Percentiles rank a stretch among this genome's conserved stretches.
Conservation (phyloP, 78 protist species). For the Anaeramoeba ignava region DNA sequence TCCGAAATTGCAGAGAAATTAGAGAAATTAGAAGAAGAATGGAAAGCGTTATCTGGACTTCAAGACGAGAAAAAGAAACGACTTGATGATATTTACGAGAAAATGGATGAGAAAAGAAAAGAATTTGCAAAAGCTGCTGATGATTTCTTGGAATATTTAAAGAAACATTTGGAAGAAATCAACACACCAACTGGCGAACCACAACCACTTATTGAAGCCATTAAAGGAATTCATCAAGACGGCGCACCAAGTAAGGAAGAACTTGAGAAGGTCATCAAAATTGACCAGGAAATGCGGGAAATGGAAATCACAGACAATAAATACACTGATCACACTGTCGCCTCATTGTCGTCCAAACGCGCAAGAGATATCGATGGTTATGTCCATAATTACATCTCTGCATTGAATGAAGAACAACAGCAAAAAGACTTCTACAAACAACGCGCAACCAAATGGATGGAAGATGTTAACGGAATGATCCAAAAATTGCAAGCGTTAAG, state of each 20-base stretch:
- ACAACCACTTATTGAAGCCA: not conserved
- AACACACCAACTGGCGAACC: not conserved
- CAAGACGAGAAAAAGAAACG: too few species aligned
- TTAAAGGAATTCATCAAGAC: not conserved
- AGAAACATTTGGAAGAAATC: not conserved
- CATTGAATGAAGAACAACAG: not conserved
- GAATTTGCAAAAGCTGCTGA: not conserved
- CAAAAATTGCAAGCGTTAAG: too few species aligned
- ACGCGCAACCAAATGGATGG: not conserved
- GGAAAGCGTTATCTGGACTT: too few species aligned
- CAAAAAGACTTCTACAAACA: not conserved
- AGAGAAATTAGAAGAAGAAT: too few species aligned
- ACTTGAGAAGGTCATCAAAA: not conserved
- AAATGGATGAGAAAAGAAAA: not conserved
- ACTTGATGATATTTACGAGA: too few species aligned
- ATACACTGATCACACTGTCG: not conserved
- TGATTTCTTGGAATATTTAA: not conserved
- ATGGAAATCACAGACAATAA: not conserved
- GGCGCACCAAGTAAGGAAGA: not conserved
- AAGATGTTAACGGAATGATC: too few species aligned
- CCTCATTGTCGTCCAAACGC: not conserved
- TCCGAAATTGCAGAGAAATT: too few species aligned
- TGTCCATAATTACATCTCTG: too few species aligned
- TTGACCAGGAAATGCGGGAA: not conserved
- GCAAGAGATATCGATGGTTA: too few species aligned